Base-by-base conservation (phyloP, 2,329 filamentous ascomycete species). In the Pyrenophora teres region DNA sequence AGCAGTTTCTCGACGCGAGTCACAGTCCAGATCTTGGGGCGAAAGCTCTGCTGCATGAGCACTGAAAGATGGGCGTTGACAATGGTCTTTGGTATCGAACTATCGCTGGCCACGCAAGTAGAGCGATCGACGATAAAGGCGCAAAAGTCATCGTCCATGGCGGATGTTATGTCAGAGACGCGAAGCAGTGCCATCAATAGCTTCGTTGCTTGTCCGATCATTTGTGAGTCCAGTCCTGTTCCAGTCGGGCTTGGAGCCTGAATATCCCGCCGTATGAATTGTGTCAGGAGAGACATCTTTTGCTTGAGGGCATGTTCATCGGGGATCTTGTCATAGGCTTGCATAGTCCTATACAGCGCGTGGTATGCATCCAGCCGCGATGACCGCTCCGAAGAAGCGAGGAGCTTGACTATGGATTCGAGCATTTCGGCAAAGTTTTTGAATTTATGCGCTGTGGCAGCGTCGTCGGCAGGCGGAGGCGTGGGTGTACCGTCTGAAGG, bases 211-310 rank as follows among this genome's bases (percentile, higher is more conserved):
- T 95, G 88, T 45, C 87, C 87, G 40, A 87, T 81, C 10, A 97
- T 81, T 38, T 87, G 87, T 1, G 82, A 82, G 64, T 96, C 90
- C 32, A 78, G 49, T 77, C 77, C 39, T 69, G 71, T 74, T 43
- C 84, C 81, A 52, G 81, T 76, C 5, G 80, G 70, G 31, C 82
- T 80, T 59, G 84, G 86, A 9, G 85, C 80, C 6, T 81, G 82
- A 19, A 96, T 80, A 69, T 99, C 94, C 53, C 92, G 83, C 64
- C 88, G 86, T 48, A 97, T 90, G 68, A 92, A 96, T 53, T 91
- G 87, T 60, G 85, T 85, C 52, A 97, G 82, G 2, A 90, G 76
- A 9, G 82, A 81, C 80, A 97, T 87, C 72, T 94, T 95, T 60
- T 94, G 88, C 38, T 63, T 61, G 19, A 75, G 57, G 3, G 70